These are phyloP conservation scores for Tarenaya hassleriana DNA, from an alignment of 345 rosid species.

Conservation along the genomic window DNA sequence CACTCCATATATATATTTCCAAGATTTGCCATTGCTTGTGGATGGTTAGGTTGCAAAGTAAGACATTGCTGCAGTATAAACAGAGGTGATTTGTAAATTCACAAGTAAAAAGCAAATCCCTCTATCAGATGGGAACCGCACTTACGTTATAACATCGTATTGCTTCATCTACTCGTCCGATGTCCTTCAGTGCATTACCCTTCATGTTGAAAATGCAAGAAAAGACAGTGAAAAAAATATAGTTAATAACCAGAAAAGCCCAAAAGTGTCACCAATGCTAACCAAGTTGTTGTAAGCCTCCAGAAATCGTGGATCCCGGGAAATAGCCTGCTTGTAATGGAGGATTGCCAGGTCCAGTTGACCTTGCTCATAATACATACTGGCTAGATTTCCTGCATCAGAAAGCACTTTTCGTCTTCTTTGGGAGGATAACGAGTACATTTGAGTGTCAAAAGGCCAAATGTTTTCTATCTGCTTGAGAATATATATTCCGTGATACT, in stretches of 20 bases:
- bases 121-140: constrained; percentile 2
- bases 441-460: background rate
- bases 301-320: constrained; percentile 72
- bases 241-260: constrained; percentile 9
- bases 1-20: constrained; percentile 99
- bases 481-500: constrained; percentile 8
- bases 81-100: constrained; percentile 18
- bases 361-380: constrained; percentile 78
- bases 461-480: constrained; percentile 7
- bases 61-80: constrained; percentile 78
- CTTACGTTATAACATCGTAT: constrained; percentile 87
- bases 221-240: constrained; percentile 11
- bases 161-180: constrained; percentile 90
- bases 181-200: constrained; percentile 98
- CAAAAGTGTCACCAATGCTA: constrained; percentile 24
- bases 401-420: background rate
- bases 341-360: constrained; percentile 82
- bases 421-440: background rate
- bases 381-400: constrained; percentile 80
- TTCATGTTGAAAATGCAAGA: constrained; percentile 24
- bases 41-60: constrained; percentile 79
- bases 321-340: constrained; percentile 81
- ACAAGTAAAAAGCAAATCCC: constrained; percentile 6
- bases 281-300: constrained; percentile 99
- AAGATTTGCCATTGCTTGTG: constrained; percentile 94